Conservation (phyloP, 805 yeast genomes). For the Metschnikowia picachoensis region DNA sequence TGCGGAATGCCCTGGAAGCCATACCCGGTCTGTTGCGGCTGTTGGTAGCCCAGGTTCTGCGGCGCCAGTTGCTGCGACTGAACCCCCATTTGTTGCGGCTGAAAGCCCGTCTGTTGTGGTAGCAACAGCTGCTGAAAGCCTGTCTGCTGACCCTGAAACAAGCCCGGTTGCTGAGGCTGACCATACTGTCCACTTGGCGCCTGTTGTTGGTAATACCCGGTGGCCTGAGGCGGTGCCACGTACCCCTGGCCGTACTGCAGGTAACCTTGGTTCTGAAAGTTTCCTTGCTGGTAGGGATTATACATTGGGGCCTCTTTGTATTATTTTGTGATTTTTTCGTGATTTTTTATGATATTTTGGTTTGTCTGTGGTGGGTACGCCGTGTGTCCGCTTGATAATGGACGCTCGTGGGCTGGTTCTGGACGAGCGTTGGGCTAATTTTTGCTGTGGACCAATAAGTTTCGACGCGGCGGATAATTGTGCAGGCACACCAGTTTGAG, state of each 20-base stretch:
- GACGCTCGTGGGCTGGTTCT: too few relatives aligned
- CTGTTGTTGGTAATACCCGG: slow-evolving; percentile 23
- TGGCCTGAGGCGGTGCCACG: slow-evolving; percentile 24
- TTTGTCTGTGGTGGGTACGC: neutral
- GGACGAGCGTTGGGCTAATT: neutral
- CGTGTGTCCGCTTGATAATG: neutral
- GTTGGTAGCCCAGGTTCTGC: slow-evolving; percentile 12
- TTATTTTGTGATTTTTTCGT: neutral
- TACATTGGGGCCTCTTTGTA: slow-evolving; percentile 25
- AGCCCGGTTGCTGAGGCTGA: slow-evolving; percentile 17
- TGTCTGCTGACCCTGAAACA: slow-evolving; percentile 19
- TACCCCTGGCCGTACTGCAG: slow-evolving; percentile 23
- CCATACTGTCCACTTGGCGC: slow-evolving; percentile 22
- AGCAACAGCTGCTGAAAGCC: slow-evolving; percentile 16
- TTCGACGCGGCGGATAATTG: neutral
- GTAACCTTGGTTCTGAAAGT: slow-evolving; percentile 16
- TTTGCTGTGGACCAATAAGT: neutral
- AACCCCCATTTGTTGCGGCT: slow-evolving; percentile 18
- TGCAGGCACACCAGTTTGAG: neutral
- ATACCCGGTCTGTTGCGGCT: slow-evolving; percentile 11
- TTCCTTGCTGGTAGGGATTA: slow-evolving; percentile 34
- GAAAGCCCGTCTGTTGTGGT: slow-evolving; percentile 37
- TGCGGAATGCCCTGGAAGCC: slow-evolving; percentile 5
- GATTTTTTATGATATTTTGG: neutral
- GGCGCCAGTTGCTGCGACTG: slow-evolving; percentile 26